A percentile compares a stretch with the other conserved stretches of the same genome.
phyloP scores from a whole-genome alignment of 2,329 filamentous ascomycete species.

The Xylaria sp. region DNA sequence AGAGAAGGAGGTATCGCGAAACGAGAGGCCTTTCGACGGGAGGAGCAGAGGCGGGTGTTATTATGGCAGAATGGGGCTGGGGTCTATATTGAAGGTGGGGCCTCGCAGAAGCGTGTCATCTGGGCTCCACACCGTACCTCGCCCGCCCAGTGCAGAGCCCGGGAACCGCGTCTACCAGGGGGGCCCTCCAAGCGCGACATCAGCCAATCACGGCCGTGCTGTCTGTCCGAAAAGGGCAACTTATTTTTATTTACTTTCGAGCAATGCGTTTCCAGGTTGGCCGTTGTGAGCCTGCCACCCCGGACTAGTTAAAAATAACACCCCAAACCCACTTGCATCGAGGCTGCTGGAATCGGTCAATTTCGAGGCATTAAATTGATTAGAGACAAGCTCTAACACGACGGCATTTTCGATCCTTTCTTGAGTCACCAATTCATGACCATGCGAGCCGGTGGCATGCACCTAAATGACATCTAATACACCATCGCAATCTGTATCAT shows the following conservation, averaged over 20 bases:
- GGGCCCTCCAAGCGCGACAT: constrained; percentile 20
- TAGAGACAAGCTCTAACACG: constrained; percentile 5
- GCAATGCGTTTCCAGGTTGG: constrained; percentile 36
- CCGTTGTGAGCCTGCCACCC: too few relatives aligned
- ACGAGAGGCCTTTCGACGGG: constrained; percentile 17
- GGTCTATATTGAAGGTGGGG: constrained; percentile 28
- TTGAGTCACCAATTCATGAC: not conserved
- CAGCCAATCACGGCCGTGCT: constrained; percentile 35
- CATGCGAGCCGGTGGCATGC: constrained; percentile 15
- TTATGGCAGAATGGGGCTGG: constrained; percentile 32
- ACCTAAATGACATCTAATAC: constrained; percentile 13
- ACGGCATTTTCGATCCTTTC: not conserved
- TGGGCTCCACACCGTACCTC: constrained; percentile 32
- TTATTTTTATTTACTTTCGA: constrained; percentile 39
- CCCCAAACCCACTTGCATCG: not conserved
- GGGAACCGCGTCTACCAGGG: constrained; percentile 34
- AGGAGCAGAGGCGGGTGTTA: constrained; percentile 30
- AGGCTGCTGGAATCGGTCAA: constrained; percentile 16
- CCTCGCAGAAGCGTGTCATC: constrained; percentile 36
- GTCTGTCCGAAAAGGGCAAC: constrained; percentile 39
- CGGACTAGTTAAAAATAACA: constrained; percentile 27
- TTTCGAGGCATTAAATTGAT: constrained; percentile 1
- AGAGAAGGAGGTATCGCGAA: constrained; percentile 17
- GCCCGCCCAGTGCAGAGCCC: constrained; percentile 3
- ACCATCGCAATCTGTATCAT: not conserved